Evolutionary conservation across 139 green algal genomes (phyloP), one percentile per base, ranked within the genome.

Genomic region (Spirogloea muscicola): DNA sequence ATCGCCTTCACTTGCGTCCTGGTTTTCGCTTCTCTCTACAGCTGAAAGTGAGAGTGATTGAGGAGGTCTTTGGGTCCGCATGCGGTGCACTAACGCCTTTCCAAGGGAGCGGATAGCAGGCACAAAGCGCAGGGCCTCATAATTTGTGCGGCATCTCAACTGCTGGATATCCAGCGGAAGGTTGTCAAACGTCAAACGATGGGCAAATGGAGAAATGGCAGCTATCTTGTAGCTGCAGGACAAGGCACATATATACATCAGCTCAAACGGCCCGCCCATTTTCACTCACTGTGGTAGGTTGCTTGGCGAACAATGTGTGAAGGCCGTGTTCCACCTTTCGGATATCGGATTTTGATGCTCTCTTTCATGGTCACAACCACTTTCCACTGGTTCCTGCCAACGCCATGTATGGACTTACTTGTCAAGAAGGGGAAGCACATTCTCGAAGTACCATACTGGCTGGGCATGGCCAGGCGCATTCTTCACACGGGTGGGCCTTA

Each of bases 131-230:
- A 80, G 60, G 18, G 49, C 61, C 1, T 80, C 21, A 39, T 59
- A 80, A 41, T 80, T 80, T 36, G 67, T 63, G 5, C 72, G 62
- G 64, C 72, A 80, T 3, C 72, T 46, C 72, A 80, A 42, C 27
- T 43, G 33, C 49, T 80, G 72, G 5, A 80, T 43, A 34, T 78
- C 63, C 10, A 36, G 48, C 18, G 62, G 63, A n/a, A 80, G 62
- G 2, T 42, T 42, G 33, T 80, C 72, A 67, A 80, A 80, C 9
- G 72, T 37, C 3, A 80, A 63, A 49, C 72, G 72, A 43, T 80
- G 72, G 9, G 72, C 41, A 39, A 80, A 80, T 21, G 72, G 72
- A 10, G 72, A 37, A 6, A 60, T 27, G 2, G 27, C 27, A 27
- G 34, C 49, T n/a, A 29, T 29, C 34, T 29, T 60, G 49, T 16